These are phyloP conservation scores for Jamesozyma lodderae DNA, from an alignment of 805 yeast species.

Conservation along the genomic window DNA sequence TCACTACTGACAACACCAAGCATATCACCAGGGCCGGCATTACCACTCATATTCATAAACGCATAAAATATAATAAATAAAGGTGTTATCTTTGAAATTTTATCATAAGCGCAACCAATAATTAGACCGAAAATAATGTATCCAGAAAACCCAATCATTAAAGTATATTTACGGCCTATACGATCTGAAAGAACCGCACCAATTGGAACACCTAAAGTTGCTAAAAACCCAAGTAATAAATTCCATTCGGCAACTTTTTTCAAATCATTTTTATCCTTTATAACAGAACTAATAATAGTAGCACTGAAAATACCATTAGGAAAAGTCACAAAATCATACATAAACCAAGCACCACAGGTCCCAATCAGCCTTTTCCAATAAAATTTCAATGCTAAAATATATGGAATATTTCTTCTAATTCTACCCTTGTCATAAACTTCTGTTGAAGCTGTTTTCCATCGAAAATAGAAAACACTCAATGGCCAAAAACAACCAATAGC, in stretches of 20 bases:
- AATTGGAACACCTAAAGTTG: slow-evolving; percentile 4
- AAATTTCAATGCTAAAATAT: slow-evolving; percentile 2
- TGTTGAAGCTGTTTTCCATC: slow-evolving; percentile 5
- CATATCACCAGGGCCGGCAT: slow-evolving; percentile 6
- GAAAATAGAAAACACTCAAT: slow-evolving; percentile 3
- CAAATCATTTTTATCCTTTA: slow-evolving; percentile 3
- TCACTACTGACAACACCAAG: slow-evolving; percentile 5
- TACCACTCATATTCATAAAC: slow-evolving; percentile 4
- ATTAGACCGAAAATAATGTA: slow-evolving; percentile 5
- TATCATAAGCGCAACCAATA: slow-evolving; percentile 4
- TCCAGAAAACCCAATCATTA: slow-evolving; percentile 5
- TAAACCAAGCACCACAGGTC: slow-evolving; percentile 6
- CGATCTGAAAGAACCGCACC: slow-evolving; percentile 5
- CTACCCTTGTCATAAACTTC: slow-evolving; percentile 6
- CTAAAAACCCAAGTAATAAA: slow-evolving; percentile 1
- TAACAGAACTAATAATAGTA: slow-evolving; percentile 4
- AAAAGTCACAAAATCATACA: slow-evolving; percentile 5
- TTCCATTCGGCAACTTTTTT: slow-evolving; percentile 5
- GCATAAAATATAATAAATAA: slow-evolving; percentile 5
- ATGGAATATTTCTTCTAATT: slow-evolving; percentile 4
- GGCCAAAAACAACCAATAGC: slow-evolving; percentile 6
- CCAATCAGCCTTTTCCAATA: slow-evolving; percentile 5
- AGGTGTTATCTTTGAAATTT: slow-evolving; percentile 2
- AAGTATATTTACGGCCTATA: slow-evolving; percentile 4
- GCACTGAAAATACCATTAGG: slow-evolving; percentile 5